Evolutionary conservation across 2,329 filamentous ascomycete species (phyloP), one percentile per base, ranked within the genome.

Genomic region (Daldinia sp.): DNA sequence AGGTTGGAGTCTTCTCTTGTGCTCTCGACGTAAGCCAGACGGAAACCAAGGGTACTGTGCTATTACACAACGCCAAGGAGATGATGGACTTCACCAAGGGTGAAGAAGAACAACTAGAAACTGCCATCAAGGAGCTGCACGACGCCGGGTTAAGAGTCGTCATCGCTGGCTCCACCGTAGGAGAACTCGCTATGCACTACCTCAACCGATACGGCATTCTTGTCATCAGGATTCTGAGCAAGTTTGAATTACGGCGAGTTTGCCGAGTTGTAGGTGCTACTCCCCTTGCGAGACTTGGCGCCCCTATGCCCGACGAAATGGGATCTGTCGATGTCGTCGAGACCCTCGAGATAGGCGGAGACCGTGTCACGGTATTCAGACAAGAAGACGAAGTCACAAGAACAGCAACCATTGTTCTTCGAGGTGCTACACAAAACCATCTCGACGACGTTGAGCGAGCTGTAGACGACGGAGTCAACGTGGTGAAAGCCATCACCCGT

Each of bases 291-390:
- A 90, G 95, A 72, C 85, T 99, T 48, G 95, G 95, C 68, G 95
- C 96, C 13, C 95, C 95, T 43, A 99, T 99, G 95, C 95, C 96
- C n/a, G 95, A 99, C 72, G 95, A 99, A 84, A 98, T 97, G 94
- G 95, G 95, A 68, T 90, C 81, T 72, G 88, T 99, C 67, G 95
- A 99, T 76, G 79, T 99, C 59, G 95, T 99, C 29, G 95, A 99
- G 85, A 98, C 96, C 1, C 85, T 96, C 43, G 95, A 99, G 80
- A 98, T 99, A 76, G 95, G 95, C 68, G 95, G 95, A 71, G 95
- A 99, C 82, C 91, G 95, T 65, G 96, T 99, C 61, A 99, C 95
- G 39, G 94, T 99, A 61, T 99, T 99, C 87, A 87, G 96, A 73
- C 95, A 99, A 84, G 95, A 99, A 78, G 89, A 93, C 74, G 93